Percentiles rank a stretch among this genome's conserved stretches.
phyloP scores from a whole-genome alignment of 352 stramenopile genomes.

The Pythium oligandrum region DNA sequence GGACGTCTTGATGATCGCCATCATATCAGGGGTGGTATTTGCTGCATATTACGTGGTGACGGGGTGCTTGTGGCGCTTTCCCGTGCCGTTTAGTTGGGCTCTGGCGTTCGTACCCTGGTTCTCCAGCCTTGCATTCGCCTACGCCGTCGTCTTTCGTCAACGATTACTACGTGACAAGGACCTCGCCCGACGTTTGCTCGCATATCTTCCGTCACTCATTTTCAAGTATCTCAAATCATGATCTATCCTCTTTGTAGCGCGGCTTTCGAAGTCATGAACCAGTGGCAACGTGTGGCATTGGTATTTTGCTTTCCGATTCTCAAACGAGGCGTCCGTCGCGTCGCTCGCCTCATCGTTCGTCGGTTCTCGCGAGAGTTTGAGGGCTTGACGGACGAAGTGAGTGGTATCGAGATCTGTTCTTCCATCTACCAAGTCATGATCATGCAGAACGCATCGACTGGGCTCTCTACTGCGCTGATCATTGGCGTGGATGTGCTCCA shows the following conservation, averaged over 20 bases:
- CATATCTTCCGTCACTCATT: neutral
- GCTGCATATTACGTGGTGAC: neutral
- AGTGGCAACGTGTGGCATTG: neutral
- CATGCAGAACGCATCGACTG: constrained; percentile 12
- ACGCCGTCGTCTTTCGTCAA: neutral
- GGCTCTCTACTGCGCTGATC: constrained; percentile 7
- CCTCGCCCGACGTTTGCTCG: neutral
- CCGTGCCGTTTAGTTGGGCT: neutral
- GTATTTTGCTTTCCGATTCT: neutral
- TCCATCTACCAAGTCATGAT: constrained; percentile 24
- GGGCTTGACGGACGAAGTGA: constrained; percentile 14
- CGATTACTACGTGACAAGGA: neutral
- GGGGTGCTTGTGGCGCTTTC: neutral
- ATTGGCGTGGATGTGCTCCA: constrained; percentile 17
- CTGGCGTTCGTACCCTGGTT: neutral
- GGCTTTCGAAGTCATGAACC: neutral
- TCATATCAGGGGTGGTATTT: neutral
- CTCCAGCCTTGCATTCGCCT: neutral
- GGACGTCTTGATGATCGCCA: no score
- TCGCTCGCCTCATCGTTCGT: constrained; percentile 1
- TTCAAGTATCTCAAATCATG: no score
- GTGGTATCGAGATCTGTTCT: constrained; percentile 16
- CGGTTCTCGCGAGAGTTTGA: constrained; percentile 15
- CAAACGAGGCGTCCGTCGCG: neutral
- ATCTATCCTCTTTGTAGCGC: constrained; percentile 1